These are phyloP conservation scores for Selaginella tamariscina DNA, from an alignment of 75 land plant species.

Conservation along the genomic window DNA sequence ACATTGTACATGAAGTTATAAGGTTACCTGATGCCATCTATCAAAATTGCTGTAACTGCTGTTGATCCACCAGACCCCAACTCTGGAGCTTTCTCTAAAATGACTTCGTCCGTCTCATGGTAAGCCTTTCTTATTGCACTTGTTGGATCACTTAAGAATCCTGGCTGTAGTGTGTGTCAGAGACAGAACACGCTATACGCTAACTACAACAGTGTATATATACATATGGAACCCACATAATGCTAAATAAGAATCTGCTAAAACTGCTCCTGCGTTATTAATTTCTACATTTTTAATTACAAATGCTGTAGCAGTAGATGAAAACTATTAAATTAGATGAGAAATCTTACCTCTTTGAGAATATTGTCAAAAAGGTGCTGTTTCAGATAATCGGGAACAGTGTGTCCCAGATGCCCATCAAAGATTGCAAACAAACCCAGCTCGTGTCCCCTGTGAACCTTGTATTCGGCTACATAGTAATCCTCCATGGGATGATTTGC, in stretches of 20 bases:
- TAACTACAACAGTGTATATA: too few species aligned
- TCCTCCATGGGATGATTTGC: constrained; percentile 81
- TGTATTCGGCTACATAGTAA: constrained; percentile 49
- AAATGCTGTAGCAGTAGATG: not conserved
- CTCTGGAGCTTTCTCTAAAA: constrained; percentile 33
- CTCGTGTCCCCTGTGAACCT: constrained; percentile 29
- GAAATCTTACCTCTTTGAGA: constrained; percentile 39
- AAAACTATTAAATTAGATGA: not conserved
- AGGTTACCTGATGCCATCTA: too few species aligned
- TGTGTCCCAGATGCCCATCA: constrained; percentile 56
- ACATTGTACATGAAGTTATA: too few species aligned
- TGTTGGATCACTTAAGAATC: constrained; percentile 47
- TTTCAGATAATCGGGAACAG: constrained; percentile 46
- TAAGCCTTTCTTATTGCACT: constrained; percentile 62
- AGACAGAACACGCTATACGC: too few species aligned
- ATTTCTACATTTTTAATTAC: not conserved
- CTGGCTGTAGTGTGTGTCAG: constrained; percentile 34
- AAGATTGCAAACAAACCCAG: constrained; percentile 61
- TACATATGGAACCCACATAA: too few species aligned
- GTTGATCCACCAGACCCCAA: constrained; percentile 75
- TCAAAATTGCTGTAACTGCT: constrained; percentile 77
- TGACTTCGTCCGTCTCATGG: constrained; percentile 38
- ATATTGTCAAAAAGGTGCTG: constrained; percentile 49
- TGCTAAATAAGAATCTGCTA: too few species aligned
- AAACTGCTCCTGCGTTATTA: too few species aligned